Evolutionary conservation across 352 stramenopile genomes (phyloP).

Genomic region (Proteromonas lacertae): DNA sequence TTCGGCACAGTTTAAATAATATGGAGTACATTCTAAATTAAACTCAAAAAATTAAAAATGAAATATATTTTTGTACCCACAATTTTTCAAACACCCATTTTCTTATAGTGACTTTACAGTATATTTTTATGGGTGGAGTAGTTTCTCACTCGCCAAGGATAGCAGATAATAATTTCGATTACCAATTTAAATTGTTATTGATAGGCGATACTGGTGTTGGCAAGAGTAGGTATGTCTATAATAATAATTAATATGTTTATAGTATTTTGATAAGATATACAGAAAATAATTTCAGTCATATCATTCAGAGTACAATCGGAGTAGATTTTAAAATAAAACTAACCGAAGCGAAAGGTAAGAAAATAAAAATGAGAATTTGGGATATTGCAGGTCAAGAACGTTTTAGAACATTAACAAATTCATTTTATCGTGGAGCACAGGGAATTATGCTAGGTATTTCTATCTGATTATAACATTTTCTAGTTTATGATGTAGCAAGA

Average conservation of each 20-base stretch:
- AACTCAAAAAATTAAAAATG: too few relatives aligned
- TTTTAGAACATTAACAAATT: conserved; percentile 73
- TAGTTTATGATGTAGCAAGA: conserved; percentile 76
- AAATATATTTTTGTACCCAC: too few relatives aligned
- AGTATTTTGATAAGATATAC: conserved; percentile 89
- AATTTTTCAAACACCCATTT: too few relatives aligned
- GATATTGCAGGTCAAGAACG: too few relatives aligned
- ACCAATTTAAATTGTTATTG: conserved; percentile 89
- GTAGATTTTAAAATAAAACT: conserved; percentile 91
- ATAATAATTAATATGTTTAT: too few relatives aligned
- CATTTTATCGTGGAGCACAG: conserved; percentile 80
- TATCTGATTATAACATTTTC: neutral
- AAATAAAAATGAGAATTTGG: conserved; percentile 92
- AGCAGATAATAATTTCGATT: conserved; percentile 34
- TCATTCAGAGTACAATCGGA: conserved; percentile 77
- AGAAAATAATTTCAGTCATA: conserved; percentile 84
- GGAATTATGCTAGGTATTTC: conserved; percentile 58
- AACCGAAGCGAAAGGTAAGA: conserved; percentile 64
- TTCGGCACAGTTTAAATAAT: too few relatives aligned
- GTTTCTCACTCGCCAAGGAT: too few relatives aligned
- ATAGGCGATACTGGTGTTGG: conserved; percentile 85
- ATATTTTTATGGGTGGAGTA: too few relatives aligned
- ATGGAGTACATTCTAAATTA: too few relatives aligned
- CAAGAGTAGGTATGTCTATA: conserved; percentile 50
- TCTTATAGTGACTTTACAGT: too few relatives aligned